Conservation (phyloP, 345 rosid genomes). For the Stellera chamaejasme region DNA sequence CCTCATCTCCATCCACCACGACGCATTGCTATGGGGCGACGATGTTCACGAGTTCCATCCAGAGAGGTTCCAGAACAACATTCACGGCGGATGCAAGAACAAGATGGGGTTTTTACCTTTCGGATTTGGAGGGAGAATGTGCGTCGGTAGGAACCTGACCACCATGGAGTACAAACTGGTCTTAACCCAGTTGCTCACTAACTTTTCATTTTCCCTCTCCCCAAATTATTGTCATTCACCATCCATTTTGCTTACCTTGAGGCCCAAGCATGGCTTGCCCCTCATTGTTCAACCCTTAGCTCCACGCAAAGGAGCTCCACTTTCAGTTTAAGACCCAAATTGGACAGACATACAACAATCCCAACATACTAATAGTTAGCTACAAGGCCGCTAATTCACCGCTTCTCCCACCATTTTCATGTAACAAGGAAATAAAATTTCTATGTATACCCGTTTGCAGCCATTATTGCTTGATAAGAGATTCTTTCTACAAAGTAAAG, state of each 20-base stretch:
- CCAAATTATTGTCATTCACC: constrained; percentile 67
- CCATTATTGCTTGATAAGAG: too few relatives aligned
- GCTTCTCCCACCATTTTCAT: too few relatives aligned
- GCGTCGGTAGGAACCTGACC: constrained; percentile 66
- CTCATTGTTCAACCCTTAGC: constrained; percentile 38
- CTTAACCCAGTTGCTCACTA: constrained; percentile 49
- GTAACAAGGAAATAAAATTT: too few relatives aligned
- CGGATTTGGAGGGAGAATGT: constrained; percentile 97
- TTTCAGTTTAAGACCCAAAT: neutral
- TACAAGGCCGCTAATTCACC: too few relatives aligned
- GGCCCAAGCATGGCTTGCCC: constrained; percentile 70
- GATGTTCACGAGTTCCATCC: constrained; percentile 73
- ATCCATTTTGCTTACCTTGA: constrained; percentile 52
- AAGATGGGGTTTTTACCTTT: constrained; percentile 94
- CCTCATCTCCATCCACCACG: constrained; percentile 90
- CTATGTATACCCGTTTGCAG: too few relatives aligned
- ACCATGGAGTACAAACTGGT: constrained; percentile 75
- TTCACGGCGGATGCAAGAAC: constrained; percentile 71
- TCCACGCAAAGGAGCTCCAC: constrained; percentile 8
- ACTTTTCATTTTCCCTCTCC: constrained; percentile 59
- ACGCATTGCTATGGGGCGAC: constrained; percentile 64
- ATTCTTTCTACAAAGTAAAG: too few relatives aligned
- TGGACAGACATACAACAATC: too few relatives aligned
- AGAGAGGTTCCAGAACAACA: constrained; percentile 59
- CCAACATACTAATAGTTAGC: too few relatives aligned